Evolutionary conservation across 2,329 filamentous ascomycete species (phyloP), one percentile per base, ranked within the genome.

Genomic region (Emergomyces pasteurianus): DNA sequence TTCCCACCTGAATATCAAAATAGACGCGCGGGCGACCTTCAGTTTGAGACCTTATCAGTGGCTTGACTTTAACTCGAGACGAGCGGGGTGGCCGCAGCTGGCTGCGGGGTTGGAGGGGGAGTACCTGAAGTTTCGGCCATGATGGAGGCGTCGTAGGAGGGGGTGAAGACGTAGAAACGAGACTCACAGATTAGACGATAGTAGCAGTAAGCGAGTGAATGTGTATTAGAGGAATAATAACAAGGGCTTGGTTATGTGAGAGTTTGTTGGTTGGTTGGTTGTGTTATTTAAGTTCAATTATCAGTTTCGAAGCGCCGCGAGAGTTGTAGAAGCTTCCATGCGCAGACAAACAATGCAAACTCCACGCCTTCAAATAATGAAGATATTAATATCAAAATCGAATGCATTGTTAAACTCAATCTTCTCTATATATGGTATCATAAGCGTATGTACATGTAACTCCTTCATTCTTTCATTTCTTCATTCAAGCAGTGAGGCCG

Each of bases 1-100:
- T 83, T 71, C 88, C 91, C 71, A 97, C 87, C 64, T 86, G 80
- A 73, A 99, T 86, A 79, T 97, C 92, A 75, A 99, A 96, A 80
- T 87, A 99, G 78, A 96, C 92, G 68, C 89, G 86, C 72, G 85
- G 84, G 70, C 89, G 87, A 73, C 80, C 80, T 80, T 72, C 23
- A 49, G 31, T 18, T 34, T 16, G 38, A 31, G 34, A 34, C 28
- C 16, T 46, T 23, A 47, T 62, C 60, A 63, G 62, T 38, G 31
- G 10, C 26, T 18, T 43, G 14, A 38, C 9, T 14, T 10, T 14
- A 14, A 14, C 36, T 49, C 4, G 3, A 10, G 8, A 6, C 43
- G n/a, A 2, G 21, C 43, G 4, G 2, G 46, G 21, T 21, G 36
- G 14, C 7, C 9, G 43, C 8, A 14, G 23, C 23, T 18, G 40